Conservation (phyloP, 208 protist genomes). For the Acanthamoeba rhysodes region DNA sequence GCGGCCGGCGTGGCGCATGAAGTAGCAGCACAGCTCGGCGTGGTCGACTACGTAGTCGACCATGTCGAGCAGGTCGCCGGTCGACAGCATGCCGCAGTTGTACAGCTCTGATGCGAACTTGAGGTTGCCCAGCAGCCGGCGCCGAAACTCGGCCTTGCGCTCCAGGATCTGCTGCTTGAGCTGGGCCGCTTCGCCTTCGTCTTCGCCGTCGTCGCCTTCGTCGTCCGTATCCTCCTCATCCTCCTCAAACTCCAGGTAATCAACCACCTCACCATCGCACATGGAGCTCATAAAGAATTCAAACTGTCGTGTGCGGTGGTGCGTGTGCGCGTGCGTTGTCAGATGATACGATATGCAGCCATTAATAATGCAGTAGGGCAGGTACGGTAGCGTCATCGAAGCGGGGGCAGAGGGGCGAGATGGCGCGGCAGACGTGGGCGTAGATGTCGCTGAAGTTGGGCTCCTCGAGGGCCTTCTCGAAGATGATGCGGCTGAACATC, state of each 20-base stretch:
- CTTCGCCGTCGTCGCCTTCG: not conserved
- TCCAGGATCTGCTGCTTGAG: not conserved
- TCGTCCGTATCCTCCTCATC: not conserved
- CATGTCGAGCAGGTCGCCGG: not conserved
- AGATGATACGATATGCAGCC: too few relatives aligned
- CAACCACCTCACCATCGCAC: not conserved
- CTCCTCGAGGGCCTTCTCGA: not conserved
- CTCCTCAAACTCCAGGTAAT: not conserved
- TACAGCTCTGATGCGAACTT: slow-evolving; percentile 8
- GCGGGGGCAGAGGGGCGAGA: not conserved
- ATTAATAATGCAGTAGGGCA: too few relatives aligned
- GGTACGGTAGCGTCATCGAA: not conserved
- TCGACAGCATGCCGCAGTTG: not conserved
- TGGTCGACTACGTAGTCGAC: not conserved
- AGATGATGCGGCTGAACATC: not conserved
- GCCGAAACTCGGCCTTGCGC: not conserved
- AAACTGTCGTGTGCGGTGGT: not conserved
- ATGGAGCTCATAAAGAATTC: not conserved
- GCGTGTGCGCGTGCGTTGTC: too few relatives aligned
- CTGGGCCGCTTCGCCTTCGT: not conserved
- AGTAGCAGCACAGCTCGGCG: not conserved
- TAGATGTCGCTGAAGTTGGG: slow-evolving; percentile 21
- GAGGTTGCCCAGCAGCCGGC: not conserved
- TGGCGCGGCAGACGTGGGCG: not conserved
- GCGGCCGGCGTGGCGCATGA: not conserved